Percentiles rank a stretch among this genome's conserved stretches.
Conservation (phyloP, 1,284 basidiomycete species). For the Ustilago hordei region DNA sequence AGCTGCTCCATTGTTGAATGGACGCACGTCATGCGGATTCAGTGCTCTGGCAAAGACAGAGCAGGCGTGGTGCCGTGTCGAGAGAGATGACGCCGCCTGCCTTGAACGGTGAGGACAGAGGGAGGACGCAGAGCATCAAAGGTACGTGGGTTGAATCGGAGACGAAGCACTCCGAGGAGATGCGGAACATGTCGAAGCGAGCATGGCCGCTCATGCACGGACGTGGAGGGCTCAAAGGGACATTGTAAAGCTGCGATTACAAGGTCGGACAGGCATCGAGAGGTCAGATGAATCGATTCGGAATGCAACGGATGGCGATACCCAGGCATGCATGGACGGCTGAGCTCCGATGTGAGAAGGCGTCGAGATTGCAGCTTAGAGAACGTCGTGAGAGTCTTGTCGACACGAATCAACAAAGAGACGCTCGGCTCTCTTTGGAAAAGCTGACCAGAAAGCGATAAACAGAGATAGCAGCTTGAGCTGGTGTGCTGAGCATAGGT, state of each 20-base stretch:
- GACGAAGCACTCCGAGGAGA: neutral
- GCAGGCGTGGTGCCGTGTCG: neutral
- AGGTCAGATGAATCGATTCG: neutral
- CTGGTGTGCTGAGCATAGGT: neutral
- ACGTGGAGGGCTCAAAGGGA: neutral
- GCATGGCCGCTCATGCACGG: neutral
- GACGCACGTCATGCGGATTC: neutral
- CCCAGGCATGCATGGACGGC: constrained; percentile 1
- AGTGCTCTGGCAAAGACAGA: neutral
- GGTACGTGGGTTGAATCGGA: neutral
- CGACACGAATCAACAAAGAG: neutral
- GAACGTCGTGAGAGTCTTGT: neutral
- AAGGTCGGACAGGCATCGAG: constrained; percentile 1
- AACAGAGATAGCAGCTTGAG: neutral
- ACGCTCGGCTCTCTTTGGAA: neutral
- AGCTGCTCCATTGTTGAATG: neutral
- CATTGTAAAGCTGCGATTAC: neutral
- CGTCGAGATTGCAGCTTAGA: neutral
- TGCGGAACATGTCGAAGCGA: neutral
- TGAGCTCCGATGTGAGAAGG: neutral
- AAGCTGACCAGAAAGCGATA: neutral
- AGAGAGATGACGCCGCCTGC: neutral
- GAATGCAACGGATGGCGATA: neutral
- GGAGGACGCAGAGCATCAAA: constrained; percentile 5
- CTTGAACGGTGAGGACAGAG: neutral